A percentile compares a stretch with the other conserved stretches of the same genome.
Evolutionary conservation across 768 basidiomycete species (phyloP).

Genomic region (Tylopilus cervinicoccineus): DNA sequence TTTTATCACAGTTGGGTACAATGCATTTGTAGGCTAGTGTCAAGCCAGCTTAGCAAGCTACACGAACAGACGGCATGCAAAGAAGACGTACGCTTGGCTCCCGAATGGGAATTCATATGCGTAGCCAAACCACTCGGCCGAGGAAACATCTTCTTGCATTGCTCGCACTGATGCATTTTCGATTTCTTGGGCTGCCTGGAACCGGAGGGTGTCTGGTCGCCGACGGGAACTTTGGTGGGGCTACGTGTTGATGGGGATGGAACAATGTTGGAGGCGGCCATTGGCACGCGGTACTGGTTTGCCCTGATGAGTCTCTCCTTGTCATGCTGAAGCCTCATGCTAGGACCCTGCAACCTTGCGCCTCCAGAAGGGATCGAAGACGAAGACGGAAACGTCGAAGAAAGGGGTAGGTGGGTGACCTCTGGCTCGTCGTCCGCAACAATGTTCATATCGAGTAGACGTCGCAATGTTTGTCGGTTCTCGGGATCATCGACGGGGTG

Average conservation of each 20-base stretch:
- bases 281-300: constrained; percentile 13
- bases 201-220: constrained; percentile 11
- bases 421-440: constrained; percentile 15
- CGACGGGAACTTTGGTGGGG: not conserved
- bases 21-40: constrained; percentile 40
- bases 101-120: constrained; percentile 52
- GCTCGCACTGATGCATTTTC: constrained; percentile 47
- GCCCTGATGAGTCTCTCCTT: constrained; percentile 2
- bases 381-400: not conserved
- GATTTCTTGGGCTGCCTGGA: constrained; percentile 32
- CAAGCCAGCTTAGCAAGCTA: constrained; percentile 6
- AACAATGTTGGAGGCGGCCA: constrained; percentile 1
- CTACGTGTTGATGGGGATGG: constrained; percentile 11
- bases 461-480: constrained; percentile 17
- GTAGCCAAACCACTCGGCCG: constrained; percentile 49
- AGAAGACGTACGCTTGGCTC: constrained; percentile 40
- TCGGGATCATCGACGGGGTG: constrained; percentile 28
- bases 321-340: constrained; percentile 23
- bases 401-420: constrained; percentile 3
- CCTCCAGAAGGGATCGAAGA: constrained; percentile 5
- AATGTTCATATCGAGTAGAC: constrained; percentile 15
- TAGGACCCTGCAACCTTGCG: constrained; percentile 17
- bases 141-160: constrained; percentile 45
- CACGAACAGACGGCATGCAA: not conserved
- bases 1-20: constrained; percentile 57